Base-by-base conservation (phyloP, 2,329 filamentous ascomycete genomes). In the Penicillium decumbens region DNA sequence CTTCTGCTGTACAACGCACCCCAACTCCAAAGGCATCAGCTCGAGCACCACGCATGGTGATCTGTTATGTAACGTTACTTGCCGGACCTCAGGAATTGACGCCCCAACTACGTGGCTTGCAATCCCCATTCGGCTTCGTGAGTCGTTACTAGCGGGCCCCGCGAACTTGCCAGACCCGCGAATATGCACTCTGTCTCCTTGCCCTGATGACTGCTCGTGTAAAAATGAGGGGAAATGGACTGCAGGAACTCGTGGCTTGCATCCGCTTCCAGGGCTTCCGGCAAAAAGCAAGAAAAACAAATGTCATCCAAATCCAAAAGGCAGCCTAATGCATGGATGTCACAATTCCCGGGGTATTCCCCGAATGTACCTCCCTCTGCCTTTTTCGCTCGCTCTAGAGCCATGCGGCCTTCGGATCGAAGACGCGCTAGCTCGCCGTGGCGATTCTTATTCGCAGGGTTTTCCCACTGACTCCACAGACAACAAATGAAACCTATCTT, bases 1-100 rank as follows among this genome's bases (percentile, higher is more conserved):
- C 12, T 30, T 9, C 9, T 33, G 10, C n/a, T 10, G 32, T 33
- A 23, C 33, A 27, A 25, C 40, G 20, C 30, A 8, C 6, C 9
- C 44, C 24, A 29, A 18, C 6, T 35, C 39, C 6, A 20, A 13
- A 13, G 39, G 45, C 38, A 30, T 47, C 39, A 47, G 39, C 30
- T 47, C 25, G 25, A 44, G 27, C 20, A 23, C 10, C 12, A 18
- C 27, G 42, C 47, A 44, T 25, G 39, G 44, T 13, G 39, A 23
- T 44, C 33, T 49, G 45, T 30, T 42, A 52, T 58, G 57, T 57
- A 60, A 58, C 57, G 50, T 57, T 48, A 56, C 55, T 48, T 54
- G 48, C 55, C 54, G 49, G 25, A 40, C 12, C 38, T 27, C 38
- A 40, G 38, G 12, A 20, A 40, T 23, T 15, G 32, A 35, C 15